These are phyloP conservation scores for Pythium utonaiense DNA, from an alignment of 352 stramenopile species.

Conservation along the genomic window DNA sequence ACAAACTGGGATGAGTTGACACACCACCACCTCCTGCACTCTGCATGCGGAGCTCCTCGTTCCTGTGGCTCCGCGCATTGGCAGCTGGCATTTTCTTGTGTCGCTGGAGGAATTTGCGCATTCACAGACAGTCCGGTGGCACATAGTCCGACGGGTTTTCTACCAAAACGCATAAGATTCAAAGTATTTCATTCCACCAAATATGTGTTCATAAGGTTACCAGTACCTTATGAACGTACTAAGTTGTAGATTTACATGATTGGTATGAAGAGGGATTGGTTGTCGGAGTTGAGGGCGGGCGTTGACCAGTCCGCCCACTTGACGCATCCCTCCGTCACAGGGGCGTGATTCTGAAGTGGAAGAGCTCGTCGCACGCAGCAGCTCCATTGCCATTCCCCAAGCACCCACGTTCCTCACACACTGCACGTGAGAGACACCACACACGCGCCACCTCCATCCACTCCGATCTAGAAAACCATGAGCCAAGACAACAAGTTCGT, in stretches of 20 bases:
- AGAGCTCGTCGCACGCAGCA: not conserved
- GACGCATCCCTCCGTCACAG: slow-evolving; percentile 9
- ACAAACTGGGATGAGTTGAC: no score
- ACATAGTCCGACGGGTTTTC: slow-evolving; percentile 2
- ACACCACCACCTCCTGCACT: no score
- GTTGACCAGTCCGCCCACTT: not conserved
- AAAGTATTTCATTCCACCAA: not conserved
- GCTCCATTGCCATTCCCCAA: slow-evolving; percentile 18
- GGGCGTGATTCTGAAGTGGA: not conserved
- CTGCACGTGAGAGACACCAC: no score
- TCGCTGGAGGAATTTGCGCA: slow-evolving; percentile 16
- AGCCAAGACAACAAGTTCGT: slow-evolving; percentile 65
- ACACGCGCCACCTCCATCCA: not conserved
- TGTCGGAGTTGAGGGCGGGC: slow-evolving; percentile 2
- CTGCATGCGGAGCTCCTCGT: not conserved
- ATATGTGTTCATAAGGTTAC: no score
- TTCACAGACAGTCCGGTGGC: slow-evolving; percentile 8
- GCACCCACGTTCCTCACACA: slow-evolving; percentile 3
- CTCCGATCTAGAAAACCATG: slow-evolving; percentile 13
- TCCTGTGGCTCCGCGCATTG: not conserved
- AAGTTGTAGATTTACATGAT: no score
- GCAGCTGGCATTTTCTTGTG: slow-evolving; percentile 28
- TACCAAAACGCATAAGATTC: not conserved
- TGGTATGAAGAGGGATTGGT: not conserved
- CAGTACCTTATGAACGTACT: no score